Conservation (phyloP, 2,329 filamentous ascomycete species). For the Fusarium fujikuroi region DNA sequence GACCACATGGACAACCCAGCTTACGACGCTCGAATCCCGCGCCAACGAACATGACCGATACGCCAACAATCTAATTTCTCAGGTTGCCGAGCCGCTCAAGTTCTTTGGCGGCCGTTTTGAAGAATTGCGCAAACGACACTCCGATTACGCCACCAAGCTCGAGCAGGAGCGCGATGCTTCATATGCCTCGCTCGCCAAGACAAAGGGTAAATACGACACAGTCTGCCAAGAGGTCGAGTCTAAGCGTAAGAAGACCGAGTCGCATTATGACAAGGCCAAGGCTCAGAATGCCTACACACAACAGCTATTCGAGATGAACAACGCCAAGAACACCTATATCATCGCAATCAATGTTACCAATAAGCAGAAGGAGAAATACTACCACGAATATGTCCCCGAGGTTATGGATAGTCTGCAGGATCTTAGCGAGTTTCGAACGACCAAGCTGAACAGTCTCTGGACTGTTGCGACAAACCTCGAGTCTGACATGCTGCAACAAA, state of each 20-base stretch:
- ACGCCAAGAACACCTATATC: constrained; percentile 97
- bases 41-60: constrained; percentile 91
- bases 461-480: constrained; percentile 82
- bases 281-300: constrained; percentile 92
- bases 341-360: constrained; percentile 97
- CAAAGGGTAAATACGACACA: constrained; percentile 91
- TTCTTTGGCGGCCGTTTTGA: constrained; percentile 80
- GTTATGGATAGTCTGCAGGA: constrained; percentile 94
- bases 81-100: constrained; percentile 89
- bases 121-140: constrained; percentile 90
- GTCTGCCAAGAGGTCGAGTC: constrained; percentile 95
- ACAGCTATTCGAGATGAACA: constrained; percentile 94
- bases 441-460: constrained; percentile 89
- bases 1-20: constrained; percentile 95
- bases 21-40: constrained; percentile 87
- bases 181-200: constrained; percentile 87
- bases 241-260: constrained; percentile 93
- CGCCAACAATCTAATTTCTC: constrained; percentile 78
- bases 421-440: constrained; percentile 86
- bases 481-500: constrained; percentile 78
- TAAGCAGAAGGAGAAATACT: constrained; percentile 97
- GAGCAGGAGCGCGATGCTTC: constrained; percentile 88
- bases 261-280: constrained; percentile 93
- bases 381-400: constrained; percentile 95
- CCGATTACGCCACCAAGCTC: constrained; percentile 87